Percentiles rank a stretch among this genome's conserved stretches.
phyloP scores from a whole-genome alignment of 139 green algal species.

The Auxenochlorella pyrenoidosa region DNA sequence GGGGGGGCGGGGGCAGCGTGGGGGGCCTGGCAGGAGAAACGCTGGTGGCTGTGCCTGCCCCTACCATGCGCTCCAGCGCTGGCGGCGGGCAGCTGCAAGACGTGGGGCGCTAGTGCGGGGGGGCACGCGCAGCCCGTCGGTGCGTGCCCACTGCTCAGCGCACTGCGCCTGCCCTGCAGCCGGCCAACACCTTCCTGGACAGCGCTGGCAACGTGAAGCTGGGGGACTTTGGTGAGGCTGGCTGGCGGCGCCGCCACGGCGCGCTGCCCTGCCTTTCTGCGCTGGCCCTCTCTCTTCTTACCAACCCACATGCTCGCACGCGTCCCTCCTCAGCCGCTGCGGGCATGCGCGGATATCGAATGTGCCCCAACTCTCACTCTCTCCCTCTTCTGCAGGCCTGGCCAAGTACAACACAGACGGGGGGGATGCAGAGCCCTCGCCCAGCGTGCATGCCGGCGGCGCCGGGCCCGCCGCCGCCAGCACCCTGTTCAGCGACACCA shows the following conservation, averaged over 20 bases:
- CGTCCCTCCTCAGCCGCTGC: not conserved
- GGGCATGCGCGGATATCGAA: not conserved
- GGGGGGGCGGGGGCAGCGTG: no score
- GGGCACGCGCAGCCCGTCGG: no score
- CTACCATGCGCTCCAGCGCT: no score
- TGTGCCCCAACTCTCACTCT: not conserved
- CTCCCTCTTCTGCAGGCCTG: constrained; percentile 39
- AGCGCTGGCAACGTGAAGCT: constrained; percentile 81
- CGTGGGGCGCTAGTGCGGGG: no score
- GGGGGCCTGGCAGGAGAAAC: no score
- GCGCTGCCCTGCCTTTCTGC: not conserved
- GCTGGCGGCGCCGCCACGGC: not conserved
- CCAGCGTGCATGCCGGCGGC: not conserved
- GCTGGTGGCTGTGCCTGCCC: no score
- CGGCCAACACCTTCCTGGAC: constrained; percentile 34
- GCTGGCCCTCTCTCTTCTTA: not conserved
- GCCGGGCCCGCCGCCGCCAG: not conserved
- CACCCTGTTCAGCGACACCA: constrained; percentile 59
- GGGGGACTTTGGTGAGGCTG: constrained; percentile 81
- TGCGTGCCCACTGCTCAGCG: no score
- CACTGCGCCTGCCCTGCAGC: not conserved
- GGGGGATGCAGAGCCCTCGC: not conserved
- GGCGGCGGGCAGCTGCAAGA: no score
- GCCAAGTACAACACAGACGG: constrained; percentile 64
- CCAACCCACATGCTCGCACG: not conserved